phyloP scores from a whole-genome alignment of 768 basidiomycete species.

The Astraeus odoratus region DNA sequence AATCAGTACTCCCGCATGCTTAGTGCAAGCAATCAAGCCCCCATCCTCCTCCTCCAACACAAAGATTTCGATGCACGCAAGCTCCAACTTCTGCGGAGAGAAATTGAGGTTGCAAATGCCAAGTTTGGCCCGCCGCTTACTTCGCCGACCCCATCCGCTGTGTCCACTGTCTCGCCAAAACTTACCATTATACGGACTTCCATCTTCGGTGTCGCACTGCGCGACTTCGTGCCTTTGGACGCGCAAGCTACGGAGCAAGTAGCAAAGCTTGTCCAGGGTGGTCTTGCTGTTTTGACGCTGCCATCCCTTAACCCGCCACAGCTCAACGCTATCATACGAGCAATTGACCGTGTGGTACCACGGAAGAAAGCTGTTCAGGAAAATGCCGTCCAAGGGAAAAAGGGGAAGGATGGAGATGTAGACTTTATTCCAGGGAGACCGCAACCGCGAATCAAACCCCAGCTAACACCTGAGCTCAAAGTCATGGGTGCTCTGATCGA shows the following conservation, averaged over 20 bases:
- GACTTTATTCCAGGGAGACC: slow-evolving; percentile 61
- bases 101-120: slow-evolving; percentile 52
- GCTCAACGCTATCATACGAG: slow-evolving; percentile 57
- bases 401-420: slow-evolving; percentile 55
- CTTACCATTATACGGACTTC: slow-evolving; percentile 71
- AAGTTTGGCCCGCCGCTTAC: slow-evolving; percentile 28
- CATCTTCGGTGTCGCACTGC: slow-evolving; percentile 71
- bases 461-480: slow-evolving; percentile 56
- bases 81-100: slow-evolving; percentile 60
- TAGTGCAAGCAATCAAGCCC: slow-evolving; percentile 43
- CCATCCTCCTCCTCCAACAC: slow-evolving; percentile 76
- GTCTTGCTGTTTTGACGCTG: slow-evolving; percentile 58
- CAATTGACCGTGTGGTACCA: slow-evolving; percentile 62
- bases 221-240: slow-evolving; percentile 51
- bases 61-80: slow-evolving; percentile 65
- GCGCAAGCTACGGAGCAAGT: slow-evolving; percentile 42
- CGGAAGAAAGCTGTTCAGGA: slow-evolving; percentile 46
- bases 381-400: slow-evolving; percentile 41
- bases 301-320: slow-evolving; percentile 68
- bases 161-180: slow-evolving; percentile 34
- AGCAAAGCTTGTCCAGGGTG: slow-evolving; percentile 50
- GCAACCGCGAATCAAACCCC: slow-evolving; percentile 50
- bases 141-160: slow-evolving; percentile 28
- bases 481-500: slow-evolving; percentile 80
- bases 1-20: slow-evolving; percentile 74